phyloP scores from a whole-genome alignment of 2,329 filamentous ascomycete genomes.

The Fusarium multiceps region DNA sequence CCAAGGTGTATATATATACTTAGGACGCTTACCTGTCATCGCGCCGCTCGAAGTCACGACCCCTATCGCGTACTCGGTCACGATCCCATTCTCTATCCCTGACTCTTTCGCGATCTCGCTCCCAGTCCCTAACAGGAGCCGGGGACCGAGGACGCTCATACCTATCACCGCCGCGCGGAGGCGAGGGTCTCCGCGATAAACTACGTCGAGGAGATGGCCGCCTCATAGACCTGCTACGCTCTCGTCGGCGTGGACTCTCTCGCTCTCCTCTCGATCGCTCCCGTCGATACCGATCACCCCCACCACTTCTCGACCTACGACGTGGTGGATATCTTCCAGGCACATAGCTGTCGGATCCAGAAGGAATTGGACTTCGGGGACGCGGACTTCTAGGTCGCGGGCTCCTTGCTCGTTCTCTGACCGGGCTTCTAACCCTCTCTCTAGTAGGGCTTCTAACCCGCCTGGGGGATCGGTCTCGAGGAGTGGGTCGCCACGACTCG shows the following conservation, averaged over 20 bases:
- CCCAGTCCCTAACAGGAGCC: conserved; percentile 53
- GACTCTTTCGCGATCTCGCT: conserved; percentile 48
- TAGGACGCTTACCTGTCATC: conserved; percentile 53
- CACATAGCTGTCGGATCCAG: conserved; percentile 59
- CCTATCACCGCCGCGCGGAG: conserved; percentile 51
- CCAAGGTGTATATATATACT: background rate
- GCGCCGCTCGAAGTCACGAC: conserved; percentile 54
- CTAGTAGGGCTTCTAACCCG: conserved; percentile 49
- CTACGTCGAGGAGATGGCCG: conserved; percentile 55
- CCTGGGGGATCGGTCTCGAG: conserved; percentile 60
- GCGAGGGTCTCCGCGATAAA: conserved; percentile 52
- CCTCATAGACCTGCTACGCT: conserved; percentile 53
- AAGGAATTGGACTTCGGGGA: conserved; percentile 52
- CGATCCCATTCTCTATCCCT: conserved; percentile 48
- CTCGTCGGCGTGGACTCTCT: conserved; percentile 53
- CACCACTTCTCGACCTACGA: conserved; percentile 56
- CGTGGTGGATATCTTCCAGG: conserved; percentile 57
- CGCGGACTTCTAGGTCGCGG: conserved; percentile 55
- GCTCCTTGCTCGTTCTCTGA: conserved; percentile 49
- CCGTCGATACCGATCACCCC: conserved; percentile 55
- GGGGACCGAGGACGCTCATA: conserved; percentile 55
- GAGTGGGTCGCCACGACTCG: conserved; percentile 70
- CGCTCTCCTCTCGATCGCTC: conserved; percentile 57
- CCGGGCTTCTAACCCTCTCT: conserved; percentile 49
- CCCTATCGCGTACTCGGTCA: conserved; percentile 48